Percentiles rank a stretch among this genome's conserved stretches.
These are phyloP conservation scores for Casuarina glauca DNA, from an alignment of 306 rosid genomes.

Conservation along the genomic window DNA sequence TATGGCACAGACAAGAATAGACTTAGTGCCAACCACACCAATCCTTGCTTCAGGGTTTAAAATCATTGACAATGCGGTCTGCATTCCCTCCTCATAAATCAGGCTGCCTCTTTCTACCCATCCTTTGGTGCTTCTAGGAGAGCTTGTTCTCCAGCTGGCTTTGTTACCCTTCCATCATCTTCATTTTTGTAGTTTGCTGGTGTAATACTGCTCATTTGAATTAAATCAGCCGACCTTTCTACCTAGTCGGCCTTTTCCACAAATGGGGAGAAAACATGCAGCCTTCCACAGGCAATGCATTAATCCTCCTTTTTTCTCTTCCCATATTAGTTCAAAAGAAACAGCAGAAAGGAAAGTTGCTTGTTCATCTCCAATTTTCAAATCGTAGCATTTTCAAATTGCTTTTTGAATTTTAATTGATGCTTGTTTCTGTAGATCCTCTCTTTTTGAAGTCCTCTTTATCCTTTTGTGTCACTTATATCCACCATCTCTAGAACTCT, in stretches of 20 bases:
- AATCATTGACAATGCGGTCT: background rate
- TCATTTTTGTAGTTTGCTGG: background rate
- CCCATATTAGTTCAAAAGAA: background rate
- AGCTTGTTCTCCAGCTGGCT: background rate
- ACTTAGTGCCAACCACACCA: background rate
- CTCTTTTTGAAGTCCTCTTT: constrained; percentile 6
- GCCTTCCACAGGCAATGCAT: background rate
- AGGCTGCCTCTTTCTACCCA: background rate
- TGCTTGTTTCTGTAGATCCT: background rate
- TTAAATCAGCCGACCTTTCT: background rate
- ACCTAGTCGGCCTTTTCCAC: background rate
- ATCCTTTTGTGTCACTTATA: background rate
- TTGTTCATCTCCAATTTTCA: background rate
- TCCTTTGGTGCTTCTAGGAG: background rate
- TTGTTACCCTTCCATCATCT: background rate
- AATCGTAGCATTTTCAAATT: background rate
- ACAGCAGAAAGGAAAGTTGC: background rate
- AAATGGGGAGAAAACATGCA: background rate
- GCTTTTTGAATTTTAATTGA: background rate
- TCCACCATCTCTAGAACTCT: background rate
- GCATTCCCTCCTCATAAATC: background rate
- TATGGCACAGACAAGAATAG: no score
- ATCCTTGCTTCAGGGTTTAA: background rate
- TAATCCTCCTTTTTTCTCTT: background rate
- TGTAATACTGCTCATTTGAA: background rate